Evolutionary conservation across 106 monocot genomes (phyloP).

Genomic region (Triglochin maritima): DNA sequence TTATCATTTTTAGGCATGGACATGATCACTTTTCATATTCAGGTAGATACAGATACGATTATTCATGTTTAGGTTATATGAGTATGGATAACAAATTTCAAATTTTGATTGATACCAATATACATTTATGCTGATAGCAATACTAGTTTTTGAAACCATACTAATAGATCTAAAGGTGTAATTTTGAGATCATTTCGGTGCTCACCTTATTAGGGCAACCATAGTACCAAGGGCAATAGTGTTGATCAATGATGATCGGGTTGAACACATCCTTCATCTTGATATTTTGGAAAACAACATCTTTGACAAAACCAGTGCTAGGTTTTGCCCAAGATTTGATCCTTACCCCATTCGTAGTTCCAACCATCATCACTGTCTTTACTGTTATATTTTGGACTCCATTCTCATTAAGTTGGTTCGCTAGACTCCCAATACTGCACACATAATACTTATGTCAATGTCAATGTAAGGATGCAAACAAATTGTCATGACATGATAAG

Average conservation of each 20-base stretch:
- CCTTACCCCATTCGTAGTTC: conserved; percentile 4
- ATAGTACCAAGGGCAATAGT: not conserved
- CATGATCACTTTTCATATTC: not conserved
- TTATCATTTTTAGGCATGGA: no score
- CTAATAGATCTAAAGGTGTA: not conserved
- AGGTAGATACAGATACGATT: not conserved
- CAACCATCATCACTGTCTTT: conserved; percentile 1
- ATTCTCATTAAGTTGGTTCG: not conserved
- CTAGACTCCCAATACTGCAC: conserved; percentile 17
- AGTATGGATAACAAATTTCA: not conserved
- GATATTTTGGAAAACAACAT: not conserved
- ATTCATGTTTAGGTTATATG: not conserved
- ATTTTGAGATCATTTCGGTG: not conserved
- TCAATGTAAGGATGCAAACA: not conserved
- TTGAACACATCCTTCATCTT: conserved; percentile 1
- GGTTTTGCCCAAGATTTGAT: conserved; percentile 8
- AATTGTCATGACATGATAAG: not conserved
- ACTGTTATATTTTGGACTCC: conserved; percentile 13
- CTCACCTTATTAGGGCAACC: conserved; percentile 23
- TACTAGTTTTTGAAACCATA: no score
- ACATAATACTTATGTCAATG: not conserved
- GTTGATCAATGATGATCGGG: conserved; percentile 9
- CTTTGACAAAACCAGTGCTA: conserved; percentile 6
- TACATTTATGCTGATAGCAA: no score
- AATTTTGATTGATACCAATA: not conserved